Evolutionary conservation across 2,329 filamentous ascomycete genomes (phyloP).

Genomic region (Aspergillus tamarii): DNA sequence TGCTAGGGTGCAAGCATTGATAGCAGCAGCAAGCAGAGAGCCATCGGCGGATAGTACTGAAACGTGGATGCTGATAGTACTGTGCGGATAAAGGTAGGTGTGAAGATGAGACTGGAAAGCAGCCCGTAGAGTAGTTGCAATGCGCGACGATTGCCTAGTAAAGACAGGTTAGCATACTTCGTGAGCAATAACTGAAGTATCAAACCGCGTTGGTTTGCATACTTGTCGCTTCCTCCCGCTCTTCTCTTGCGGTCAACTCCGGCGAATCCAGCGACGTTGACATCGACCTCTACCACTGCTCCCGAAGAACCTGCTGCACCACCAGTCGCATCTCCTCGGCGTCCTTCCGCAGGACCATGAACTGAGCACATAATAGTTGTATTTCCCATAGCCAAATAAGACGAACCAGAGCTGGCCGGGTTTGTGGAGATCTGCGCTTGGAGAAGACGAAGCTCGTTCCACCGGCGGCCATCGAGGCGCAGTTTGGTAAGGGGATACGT

Average conservation of each 20-base stretch:
- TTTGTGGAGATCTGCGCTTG: slow-evolving; percentile 91
- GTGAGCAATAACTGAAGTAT: background rate
- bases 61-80: slow-evolving; percentile 78
- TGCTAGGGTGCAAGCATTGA: slow-evolving; percentile 90
- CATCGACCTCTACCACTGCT: slow-evolving; percentile 76
- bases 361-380: slow-evolving; percentile 96
- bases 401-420: slow-evolving; percentile 87
- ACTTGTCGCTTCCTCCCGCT: slow-evolving; percentile 75
- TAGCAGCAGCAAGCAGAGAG: slow-evolving; percentile 81
- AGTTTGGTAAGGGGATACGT: slow-evolving; percentile 86
- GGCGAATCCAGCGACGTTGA: slow-evolving; percentile 85
- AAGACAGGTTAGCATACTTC: background rate
- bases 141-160: slow-evolving; percentile 67
- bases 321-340: slow-evolving; percentile 52
- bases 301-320: slow-evolving; percentile 52
- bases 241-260: slow-evolving; percentile 81
- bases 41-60: slow-evolving; percentile 91
- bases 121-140: slow-evolving; percentile 69
- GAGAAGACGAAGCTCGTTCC: slow-evolving; percentile 93
- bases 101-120: slow-evolving; percentile 79
- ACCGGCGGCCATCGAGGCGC: slow-evolving; percentile 81
- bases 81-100: slow-evolving; percentile 86
- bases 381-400: slow-evolving; percentile 95
- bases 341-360: slow-evolving; percentile 76
- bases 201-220: slow-evolving; percentile 34